Evolutionary conservation across 495 filamentous ascomycete species (phyloP), one percentile per base, ranked within the genome.

Genomic region (Talaromyces borbonicus): DNA sequence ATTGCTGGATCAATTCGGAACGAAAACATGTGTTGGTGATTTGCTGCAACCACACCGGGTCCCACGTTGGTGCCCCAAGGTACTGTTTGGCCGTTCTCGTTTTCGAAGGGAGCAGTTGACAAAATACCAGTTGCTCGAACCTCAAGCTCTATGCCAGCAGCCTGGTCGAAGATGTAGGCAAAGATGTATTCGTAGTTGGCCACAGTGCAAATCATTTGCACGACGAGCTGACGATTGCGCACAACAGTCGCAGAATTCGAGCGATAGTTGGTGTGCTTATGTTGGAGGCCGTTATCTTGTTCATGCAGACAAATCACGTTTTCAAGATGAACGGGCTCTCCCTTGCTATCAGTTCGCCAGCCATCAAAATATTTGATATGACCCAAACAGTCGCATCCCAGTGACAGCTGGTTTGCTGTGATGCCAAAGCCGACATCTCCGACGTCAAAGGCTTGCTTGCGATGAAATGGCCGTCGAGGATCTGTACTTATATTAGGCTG

Each of bases 21-120:
- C 15, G 75, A 84, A 68, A 96, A 92, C 48, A 95, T 81, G 62
- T 96, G 90, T 54, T 95, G 90, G 54, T 95, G 90, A 51, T 83
- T 74, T 40, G 78, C 66, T 0, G 75, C 87, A 4, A 95, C 67
- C 3, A 89, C 87, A 0, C 90, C 90, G 0, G 87, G 87, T 39
- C 85, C 83, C 4, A 96, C 86, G 30, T 87, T 65, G 1, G 88
- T 95, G 24, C 90, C 90, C 63, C 81, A 95, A 23, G 72, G 80
- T 0, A 66, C 59, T 1, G 52, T 53, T 23, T 80, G 73, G 4
- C 40, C 56, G 2, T 54, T 48, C 43, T 85, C 76, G 30, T 46
- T 46, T 19, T 46, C 43, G 42, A 95, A 80, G 0, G 88, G 87
- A 22, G 78, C 65, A 0, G 89, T 93, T 29, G 81, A 87, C 5